These are phyloP conservation scores for Exutisphaerella laricina DNA, from an alignment of 2,329 filamentous ascomycete species.

Conservation along the genomic window DNA sequence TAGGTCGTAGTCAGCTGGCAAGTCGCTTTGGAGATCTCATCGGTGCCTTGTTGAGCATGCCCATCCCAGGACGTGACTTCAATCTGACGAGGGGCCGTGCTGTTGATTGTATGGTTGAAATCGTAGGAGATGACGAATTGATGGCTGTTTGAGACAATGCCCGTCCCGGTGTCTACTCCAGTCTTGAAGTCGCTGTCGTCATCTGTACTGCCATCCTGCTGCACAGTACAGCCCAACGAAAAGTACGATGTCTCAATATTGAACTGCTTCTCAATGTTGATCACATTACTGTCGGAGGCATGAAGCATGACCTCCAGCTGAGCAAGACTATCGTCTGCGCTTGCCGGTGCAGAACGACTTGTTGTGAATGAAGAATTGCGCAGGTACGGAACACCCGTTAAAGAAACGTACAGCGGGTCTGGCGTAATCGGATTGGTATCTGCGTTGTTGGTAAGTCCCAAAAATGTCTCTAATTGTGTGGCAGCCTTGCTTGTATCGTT, in stretches of 20 bases:
- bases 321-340: neutral
- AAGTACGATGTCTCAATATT: constrained; percentile 13
- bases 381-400: constrained; percentile 8
- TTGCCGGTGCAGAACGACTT: neutral
- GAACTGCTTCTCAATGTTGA: constrained; percentile 9
- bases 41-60: neutral
- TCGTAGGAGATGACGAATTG: constrained; percentile 9
- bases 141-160: constrained; percentile 8
- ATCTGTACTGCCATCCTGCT: neutral
- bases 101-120: constrained; percentile 10
- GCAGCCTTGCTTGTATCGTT: constrained; percentile 7
- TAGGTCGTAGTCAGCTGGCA: constrained; percentile 11
- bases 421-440: constrained; percentile 1
- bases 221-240: constrained; percentile 6
- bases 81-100: constrained; percentile 6
- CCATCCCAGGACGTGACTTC: constrained; percentile 7
- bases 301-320: neutral
- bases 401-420: constrained; percentile 4
- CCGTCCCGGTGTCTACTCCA: constrained; percentile 5
- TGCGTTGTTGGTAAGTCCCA: constrained; percentile 6
- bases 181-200: neutral
- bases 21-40: constrained; percentile 5
- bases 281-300: neutral
- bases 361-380: neutral
- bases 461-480: constrained; percentile 3